A percentile compares a stretch with the other conserved stretches of the same genome.
Conservation (phyloP, 73 alveolate genomes). For the Symbiodinium natans region DNA sequence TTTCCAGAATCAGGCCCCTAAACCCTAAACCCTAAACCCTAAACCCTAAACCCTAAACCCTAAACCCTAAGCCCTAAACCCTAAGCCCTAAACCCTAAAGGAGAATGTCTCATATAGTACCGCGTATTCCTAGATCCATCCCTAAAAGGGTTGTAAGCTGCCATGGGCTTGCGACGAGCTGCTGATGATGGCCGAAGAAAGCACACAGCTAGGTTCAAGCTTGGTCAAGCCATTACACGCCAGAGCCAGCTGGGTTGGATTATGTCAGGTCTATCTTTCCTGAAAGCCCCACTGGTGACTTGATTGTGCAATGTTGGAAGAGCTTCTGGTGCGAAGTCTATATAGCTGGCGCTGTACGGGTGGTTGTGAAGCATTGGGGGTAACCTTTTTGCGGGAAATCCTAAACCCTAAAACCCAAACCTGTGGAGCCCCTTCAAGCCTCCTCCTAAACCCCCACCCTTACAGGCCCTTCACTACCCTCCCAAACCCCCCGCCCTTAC, state of each 20-base stretch:
- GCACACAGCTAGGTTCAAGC: background rate
- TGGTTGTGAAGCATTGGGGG: no score
- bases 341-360: no score
- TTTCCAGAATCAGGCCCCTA: background rate
- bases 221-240: background rate
- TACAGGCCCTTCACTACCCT: no score
- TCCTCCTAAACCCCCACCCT: no score
- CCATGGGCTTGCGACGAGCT: background rate
- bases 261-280: background rate
- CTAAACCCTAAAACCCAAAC: no score
- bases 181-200: background rate
- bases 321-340: no score
- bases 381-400: no score
- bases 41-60: background rate
- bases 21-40: background rate
- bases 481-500: no score
- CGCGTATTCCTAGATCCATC: background rate
- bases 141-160: background rate
- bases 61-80: background rate
- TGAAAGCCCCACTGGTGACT: background rate
- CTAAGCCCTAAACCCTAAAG: background rate
- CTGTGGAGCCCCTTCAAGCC: no score
- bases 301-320: no score
- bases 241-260: background rate
- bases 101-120: background rate